Base-by-base conservation (phyloP, 129 eudicot genomes). In the Flaveria robusta region DNA sequence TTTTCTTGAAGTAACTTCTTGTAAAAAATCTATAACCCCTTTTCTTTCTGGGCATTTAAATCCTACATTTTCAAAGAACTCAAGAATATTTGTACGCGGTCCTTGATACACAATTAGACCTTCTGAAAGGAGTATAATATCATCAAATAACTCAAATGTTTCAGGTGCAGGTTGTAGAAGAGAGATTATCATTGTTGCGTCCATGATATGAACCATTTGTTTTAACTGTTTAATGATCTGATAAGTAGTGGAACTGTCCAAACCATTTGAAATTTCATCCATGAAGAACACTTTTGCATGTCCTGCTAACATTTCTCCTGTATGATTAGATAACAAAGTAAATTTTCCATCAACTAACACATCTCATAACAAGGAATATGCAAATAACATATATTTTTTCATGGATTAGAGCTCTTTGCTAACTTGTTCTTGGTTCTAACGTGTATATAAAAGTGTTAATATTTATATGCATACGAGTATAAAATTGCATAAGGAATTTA, bases 261-360 rank as follows among this genome's bases (percentile, higher is more conserved):
- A 84, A 56, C 97, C 97, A 16, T 93, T 87, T 7, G 97, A 92
- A 49, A 89, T 89, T 75, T 92, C 96, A 64, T 92, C 96, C 93
- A 92, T 89, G 81, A 81, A 89, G 75, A 92, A 81, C 24, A 85
- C 93, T 79, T 84, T 87, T 14, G 93, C 91, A 18, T 96, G 93
- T 9, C 96, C 97, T 23, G 87, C 97, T 80, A 92, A 77, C 93
- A 92, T 87, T 84, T 92, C 97, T 64, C 97, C 97, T 92, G 76
- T 74, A 86, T 41, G 20, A 76, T 4, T 19, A 72, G 18, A 76
- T 70, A 45, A 39, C 41, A 39, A 55, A 7, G 15, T 77, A 12
- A 16, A 62, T 8, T 42, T 42, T 42, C 47, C 47, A 42, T 42
- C 47, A 42, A 42, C 47, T 7, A 42, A 42, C 47, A 42, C 47